Evolutionary conservation across 2,329 filamentous ascomycete species (phyloP).

Genomic region (Penicillium sp.): DNA sequence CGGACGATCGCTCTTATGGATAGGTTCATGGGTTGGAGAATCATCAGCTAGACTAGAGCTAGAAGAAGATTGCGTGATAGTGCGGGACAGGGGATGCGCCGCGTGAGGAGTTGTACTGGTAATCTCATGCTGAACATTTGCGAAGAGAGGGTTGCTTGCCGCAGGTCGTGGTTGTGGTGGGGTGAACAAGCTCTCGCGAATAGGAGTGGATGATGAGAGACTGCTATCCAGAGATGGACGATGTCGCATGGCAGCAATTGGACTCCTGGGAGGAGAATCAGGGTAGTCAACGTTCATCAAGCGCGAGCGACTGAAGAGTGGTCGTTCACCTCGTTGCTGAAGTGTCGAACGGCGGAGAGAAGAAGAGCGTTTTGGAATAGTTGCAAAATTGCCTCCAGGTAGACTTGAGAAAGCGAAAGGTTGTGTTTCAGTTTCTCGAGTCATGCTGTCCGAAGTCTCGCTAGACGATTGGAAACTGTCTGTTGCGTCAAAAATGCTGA

Average conservation of each 20-base stretch:
- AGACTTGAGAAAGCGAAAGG: conserved; percentile 32
- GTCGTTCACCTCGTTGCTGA: conserved; percentile 73
- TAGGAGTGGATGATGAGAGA: conserved; percentile 60
- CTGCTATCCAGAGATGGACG: conserved; percentile 78
- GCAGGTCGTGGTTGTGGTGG: conserved; percentile 48
- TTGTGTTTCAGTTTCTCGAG: conserved; percentile 24
- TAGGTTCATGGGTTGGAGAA: conserved; percentile 60
- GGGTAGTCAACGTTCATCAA: conserved; percentile 26
- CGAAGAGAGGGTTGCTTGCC: conserved; percentile 44
- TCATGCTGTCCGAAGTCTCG: conserved; percentile 24
- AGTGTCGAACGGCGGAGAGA: conserved; percentile 83
- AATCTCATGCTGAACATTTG: conserved; percentile 22
- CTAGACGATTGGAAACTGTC: conserved; percentile 20
- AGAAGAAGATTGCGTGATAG: conserved; percentile 82
- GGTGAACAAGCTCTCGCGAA: conserved; percentile 63
- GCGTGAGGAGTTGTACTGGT: conserved; percentile 41
- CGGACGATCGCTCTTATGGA: conserved; percentile 53
- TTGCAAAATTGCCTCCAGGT: conserved; percentile 46
- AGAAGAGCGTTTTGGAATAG: conserved; percentile 65
- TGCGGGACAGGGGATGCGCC: conserved; percentile 78
- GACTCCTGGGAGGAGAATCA: conserved; percentile 55
- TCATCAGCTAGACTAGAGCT: conserved; percentile 73
- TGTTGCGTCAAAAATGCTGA: conserved; percentile 69
- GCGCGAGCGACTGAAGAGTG: conserved; percentile 46
- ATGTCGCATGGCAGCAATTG: conserved; percentile 58